Conservation (phyloP, 345 rosid genomes). For the Moricandia arvensis region DNA sequence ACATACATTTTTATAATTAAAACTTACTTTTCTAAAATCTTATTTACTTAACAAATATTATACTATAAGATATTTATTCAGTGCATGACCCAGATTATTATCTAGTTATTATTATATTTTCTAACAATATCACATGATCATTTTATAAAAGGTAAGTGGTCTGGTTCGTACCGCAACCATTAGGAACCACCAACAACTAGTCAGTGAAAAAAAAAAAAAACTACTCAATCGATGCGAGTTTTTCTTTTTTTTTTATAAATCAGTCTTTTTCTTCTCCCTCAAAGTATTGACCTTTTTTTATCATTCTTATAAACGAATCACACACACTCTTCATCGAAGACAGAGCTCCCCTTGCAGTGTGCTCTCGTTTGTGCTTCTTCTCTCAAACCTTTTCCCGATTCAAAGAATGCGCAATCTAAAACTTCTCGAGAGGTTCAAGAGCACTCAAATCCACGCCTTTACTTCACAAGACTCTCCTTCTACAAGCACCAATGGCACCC, state of each 20-base stretch:
- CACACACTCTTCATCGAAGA: constrained; percentile 9
- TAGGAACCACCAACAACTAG: constrained; percentile 15
- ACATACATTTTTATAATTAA: too few species aligned
- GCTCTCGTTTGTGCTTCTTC: too few species aligned
- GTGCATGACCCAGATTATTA: too few species aligned
- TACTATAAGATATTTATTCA: too few species aligned
- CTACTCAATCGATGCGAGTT: constrained; percentile 16
- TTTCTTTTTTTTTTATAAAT: background rate
- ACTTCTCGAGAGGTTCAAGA: constrained; percentile 56
- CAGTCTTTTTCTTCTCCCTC: constrained; percentile 7
- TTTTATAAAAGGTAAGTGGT: background rate
- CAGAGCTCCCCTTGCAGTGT: background rate
- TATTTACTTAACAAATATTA: too few species aligned
- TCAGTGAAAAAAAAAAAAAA: too few species aligned
- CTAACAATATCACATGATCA: background rate
- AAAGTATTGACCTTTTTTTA: constrained; percentile 20
- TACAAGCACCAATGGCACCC: constrained; percentile 31
- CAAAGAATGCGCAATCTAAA: constrained; percentile 52
- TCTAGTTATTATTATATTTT: too few species aligned
- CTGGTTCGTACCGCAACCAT: constrained; percentile 24
- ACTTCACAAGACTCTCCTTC: constrained; percentile 43
- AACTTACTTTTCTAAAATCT: too few species aligned
- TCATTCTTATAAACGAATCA: background rate
- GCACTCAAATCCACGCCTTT: constrained; percentile 72
- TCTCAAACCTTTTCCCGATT: background rate